Base-by-base conservation (phyloP, 495 filamentous ascomycete species). In the Rostrohypoxylon terebratum region DNA sequence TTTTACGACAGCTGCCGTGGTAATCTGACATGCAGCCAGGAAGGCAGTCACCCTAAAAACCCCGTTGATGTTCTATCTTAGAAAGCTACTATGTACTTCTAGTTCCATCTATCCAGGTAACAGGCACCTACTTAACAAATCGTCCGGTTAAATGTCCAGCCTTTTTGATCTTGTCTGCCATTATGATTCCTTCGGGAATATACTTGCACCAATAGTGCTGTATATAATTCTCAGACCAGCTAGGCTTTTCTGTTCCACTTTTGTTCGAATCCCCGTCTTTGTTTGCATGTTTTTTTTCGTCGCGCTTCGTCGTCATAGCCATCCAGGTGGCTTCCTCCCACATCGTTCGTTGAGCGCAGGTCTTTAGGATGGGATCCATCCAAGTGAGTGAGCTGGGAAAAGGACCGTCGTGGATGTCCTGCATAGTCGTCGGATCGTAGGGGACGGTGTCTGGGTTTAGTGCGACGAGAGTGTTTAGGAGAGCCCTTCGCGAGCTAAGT, bases 1-100 rank as follows among this genome's bases (percentile, higher is more conserved):
- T 57, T 82, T 79, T 8, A 85, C 74, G 0, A 83, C 75, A 4
- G 61, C 73, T 16, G 69, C 75, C 1, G 75, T 77, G 13, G 67
- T 69, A 58, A 77, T 64, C 33, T 77, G 75, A 20, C 76, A 78
- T 9, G 71, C 76, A 4, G 71, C 71, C 81, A 86, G 86, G 34
- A 81, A 79, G 6, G 72, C 59, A 20, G 81, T 28, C 25, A 28
- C 25, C 25, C 25, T 28, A 28, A 28, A 28, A 28, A 28, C 25
- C 25, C 25, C 25, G 25, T 28, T 28, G 25, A 28, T 28, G 25
- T 28, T 28, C 25, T 28, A 28, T 28, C 25, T 28, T 28, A 28
- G 25, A 28, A 28, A 28, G 25, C 25, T 28, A 28, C 25, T 28
- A 28, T 28, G 25, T 28, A 28, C 25, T 28, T 28, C 25, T 28